phyloP scores from a whole-genome alignment of 2,329 filamentous ascomycete species.

The Venturia aucupariae region DNA sequence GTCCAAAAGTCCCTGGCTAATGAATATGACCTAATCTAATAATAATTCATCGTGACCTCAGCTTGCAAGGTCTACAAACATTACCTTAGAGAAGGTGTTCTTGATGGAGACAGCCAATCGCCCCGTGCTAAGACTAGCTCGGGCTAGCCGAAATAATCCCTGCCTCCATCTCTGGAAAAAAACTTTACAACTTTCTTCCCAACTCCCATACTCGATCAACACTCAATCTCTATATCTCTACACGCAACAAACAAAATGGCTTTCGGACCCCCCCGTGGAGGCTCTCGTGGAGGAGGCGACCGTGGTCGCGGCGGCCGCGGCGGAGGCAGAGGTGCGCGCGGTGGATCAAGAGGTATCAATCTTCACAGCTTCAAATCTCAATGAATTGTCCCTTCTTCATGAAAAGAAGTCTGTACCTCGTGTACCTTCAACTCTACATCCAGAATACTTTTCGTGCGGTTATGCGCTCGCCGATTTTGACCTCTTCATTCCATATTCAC shows the following conservation, averaged over 20 bases:
- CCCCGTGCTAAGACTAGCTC: neutral
- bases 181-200: neutral
- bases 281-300: constrained; percentile 9
- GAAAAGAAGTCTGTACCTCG: neutral
- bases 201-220: neutral
- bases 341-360: constrained; percentile 3
- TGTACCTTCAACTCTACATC: constrained; percentile 6
- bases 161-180: neutral
- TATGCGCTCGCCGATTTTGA: neutral
- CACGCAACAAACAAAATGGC: neutral
- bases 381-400: constrained; percentile 7
- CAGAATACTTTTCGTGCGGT: neutral
- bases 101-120: no score
- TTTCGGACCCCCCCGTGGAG: constrained; percentile 8
- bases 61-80: no score
- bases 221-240: neutral
- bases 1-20: no score
- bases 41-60: no score
- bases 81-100: no score
- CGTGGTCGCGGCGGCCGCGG: constrained; percentile 21
- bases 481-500: neutral
- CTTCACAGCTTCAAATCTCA: neutral
- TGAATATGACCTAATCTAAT: no score
- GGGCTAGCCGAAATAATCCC: neutral
- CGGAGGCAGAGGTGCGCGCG: constrained; percentile 15